Conservation (phyloP, 2,329 filamentous ascomycete species). For the Exophiala spinifera region DNA sequence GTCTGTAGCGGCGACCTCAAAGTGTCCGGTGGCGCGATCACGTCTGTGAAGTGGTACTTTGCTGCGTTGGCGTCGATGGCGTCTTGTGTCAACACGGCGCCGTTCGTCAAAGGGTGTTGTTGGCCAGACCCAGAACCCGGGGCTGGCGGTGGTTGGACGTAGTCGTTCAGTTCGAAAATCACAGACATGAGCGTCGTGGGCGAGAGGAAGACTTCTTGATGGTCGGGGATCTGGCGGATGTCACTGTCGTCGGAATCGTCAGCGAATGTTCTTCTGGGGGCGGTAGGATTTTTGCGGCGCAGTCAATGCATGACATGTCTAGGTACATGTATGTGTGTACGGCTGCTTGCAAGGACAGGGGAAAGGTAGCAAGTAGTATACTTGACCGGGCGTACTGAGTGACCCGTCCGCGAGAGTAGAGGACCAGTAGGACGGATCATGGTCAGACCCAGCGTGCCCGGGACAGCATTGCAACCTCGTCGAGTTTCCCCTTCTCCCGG, state of each 20-base stretch:
- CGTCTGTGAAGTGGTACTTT: constrained; percentile 50
- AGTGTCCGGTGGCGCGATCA: constrained; percentile 37
- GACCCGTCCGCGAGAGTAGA: too few species aligned
- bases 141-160: constrained; percentile 50
- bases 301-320: too few species aligned
- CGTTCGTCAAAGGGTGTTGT: constrained; percentile 24
- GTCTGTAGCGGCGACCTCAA: constrained; percentile 11
- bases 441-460: too few species aligned
- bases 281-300: too few species aligned
- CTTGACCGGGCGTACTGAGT: too few species aligned
- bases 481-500: too few species aligned
- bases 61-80: constrained; percentile 20
- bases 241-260: constrained; percentile 11
- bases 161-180: constrained; percentile 87
- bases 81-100: background rate
- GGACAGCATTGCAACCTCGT: too few species aligned
- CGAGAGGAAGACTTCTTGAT: constrained; percentile 92
- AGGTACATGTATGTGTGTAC: too few species aligned
- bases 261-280: background rate
- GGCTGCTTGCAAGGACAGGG: too few species aligned
- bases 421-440: too few species aligned
- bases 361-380: too few species aligned
- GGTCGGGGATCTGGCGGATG: constrained; percentile 46
- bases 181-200: constrained; percentile 78
- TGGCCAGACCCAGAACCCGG: background rate